Evolutionary conservation across 2,329 filamentous ascomycete species (phyloP).

Genomic region (Aspergillus japonicus): DNA sequence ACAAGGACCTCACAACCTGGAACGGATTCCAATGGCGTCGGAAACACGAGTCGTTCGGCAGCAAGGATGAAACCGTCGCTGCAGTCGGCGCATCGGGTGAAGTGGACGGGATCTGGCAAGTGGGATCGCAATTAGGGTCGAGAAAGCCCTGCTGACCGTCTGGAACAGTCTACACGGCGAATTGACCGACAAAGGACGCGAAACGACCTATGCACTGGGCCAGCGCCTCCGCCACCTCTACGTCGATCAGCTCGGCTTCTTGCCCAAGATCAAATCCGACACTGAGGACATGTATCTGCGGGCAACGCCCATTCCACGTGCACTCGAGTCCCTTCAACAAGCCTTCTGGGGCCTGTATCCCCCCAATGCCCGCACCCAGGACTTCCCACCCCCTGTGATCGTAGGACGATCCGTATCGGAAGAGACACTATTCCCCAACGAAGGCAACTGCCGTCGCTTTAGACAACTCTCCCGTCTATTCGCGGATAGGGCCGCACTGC

Average conservation of each 20-base stretch:
- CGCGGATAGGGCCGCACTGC: slow-evolving; percentile 66
- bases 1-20: slow-evolving; percentile 55
- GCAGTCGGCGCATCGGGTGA: slow-evolving; percentile 67
- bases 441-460: slow-evolving; percentile 70
- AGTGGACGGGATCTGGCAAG: slow-evolving; percentile 77
- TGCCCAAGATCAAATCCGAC: slow-evolving; percentile 59
- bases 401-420: slow-evolving; percentile 64
- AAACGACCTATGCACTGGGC: slow-evolving; percentile 69
- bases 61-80: slow-evolving; percentile 66
- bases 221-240: slow-evolving; percentile 68
- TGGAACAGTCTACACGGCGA: slow-evolving; percentile 55
- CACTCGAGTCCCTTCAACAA: slow-evolving; percentile 75
- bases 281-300: slow-evolving; percentile 69
- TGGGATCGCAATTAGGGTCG: slow-evolving; percentile 22
- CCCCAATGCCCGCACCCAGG: slow-evolving; percentile 46
- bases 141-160: slow-evolving; percentile 14
- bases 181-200: slow-evolving; percentile 71
- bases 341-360: slow-evolving; percentile 75
- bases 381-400: slow-evolving; percentile 64
- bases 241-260: slow-evolving; percentile 70
- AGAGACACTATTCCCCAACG: slow-evolving; percentile 80
- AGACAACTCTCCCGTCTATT: slow-evolving; percentile 68
- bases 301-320: slow-evolving; percentile 70
- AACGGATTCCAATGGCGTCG: slow-evolving; percentile 63
- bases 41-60: slow-evolving; percentile 78